A percentile compares a stretch with the other conserved stretches of the same genome.
These are phyloP conservation scores for Mycena vitilis DNA, from an alignment of 768 basidiomycete genomes.

Conservation along the genomic window DNA sequence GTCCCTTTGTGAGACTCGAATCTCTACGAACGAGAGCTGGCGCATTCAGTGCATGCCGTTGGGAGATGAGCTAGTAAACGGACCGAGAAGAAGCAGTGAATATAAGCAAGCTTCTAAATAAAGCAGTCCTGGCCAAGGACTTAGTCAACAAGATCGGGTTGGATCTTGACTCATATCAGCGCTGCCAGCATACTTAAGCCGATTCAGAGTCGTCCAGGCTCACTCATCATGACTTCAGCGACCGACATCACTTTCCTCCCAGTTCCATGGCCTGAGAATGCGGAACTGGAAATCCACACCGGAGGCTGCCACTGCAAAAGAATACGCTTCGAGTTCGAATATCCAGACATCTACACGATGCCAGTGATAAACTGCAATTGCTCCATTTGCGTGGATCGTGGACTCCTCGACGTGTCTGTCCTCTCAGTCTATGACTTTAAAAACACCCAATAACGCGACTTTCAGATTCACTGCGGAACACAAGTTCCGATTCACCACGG, in stretches of 20 bases:
- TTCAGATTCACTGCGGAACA: constrained; percentile 18
- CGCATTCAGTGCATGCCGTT: too few species aligned
- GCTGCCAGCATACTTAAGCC: too few species aligned
- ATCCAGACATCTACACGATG: constrained; percentile 31
- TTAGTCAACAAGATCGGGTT: too few species aligned
- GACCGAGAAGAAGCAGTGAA: too few species aligned
- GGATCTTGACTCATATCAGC: too few species aligned
- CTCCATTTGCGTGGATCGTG: constrained; percentile 24
- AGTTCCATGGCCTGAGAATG: constrained; percentile 26
- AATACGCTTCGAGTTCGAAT: constrained; percentile 29
- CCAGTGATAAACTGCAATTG: constrained; percentile 25
- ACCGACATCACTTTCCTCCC: constrained; percentile 4
- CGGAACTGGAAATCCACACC: constrained; percentile 7
- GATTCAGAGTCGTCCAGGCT: too few species aligned
- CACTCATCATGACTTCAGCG: neutral
- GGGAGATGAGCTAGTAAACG: too few species aligned
- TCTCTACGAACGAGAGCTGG: too few species aligned
- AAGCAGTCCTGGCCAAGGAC: too few species aligned
- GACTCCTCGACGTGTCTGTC: constrained; percentile 25
- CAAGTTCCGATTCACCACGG: constrained; percentile 26
- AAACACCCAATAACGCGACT: neutral
- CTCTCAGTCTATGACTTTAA: too few species aligned
- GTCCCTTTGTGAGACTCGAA: too few species aligned
- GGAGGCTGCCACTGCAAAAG: constrained; percentile 35
- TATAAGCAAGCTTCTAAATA: too few species aligned